phyloP scores from a whole-genome alignment of 495 filamentous ascomycete genomes.

The Lepidopterella palustris region DNA sequence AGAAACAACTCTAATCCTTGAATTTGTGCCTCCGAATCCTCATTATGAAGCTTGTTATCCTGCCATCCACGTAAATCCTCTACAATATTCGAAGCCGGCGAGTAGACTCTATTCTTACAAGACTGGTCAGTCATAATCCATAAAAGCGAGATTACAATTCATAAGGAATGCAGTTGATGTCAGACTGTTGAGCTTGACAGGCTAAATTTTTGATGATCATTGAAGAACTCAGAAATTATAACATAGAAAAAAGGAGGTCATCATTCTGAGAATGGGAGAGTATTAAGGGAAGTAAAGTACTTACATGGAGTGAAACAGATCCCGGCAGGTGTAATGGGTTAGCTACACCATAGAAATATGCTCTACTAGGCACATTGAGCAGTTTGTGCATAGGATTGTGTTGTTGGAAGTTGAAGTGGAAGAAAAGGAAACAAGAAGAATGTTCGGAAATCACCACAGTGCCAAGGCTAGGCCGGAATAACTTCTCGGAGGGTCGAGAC shows the following conservation, averaged over 20 bases:
- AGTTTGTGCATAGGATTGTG: not conserved
- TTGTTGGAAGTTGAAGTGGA: not conserved
- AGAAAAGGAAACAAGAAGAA: not conserved
- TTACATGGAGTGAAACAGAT: no score
- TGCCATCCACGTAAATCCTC: no score
- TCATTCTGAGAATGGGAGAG: constrained; percentile 25
- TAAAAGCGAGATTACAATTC: not conserved
- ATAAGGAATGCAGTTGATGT: constrained; percentile 9
- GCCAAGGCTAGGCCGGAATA: not conserved
- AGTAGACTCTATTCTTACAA: not conserved
- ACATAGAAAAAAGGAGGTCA: constrained; percentile 40
- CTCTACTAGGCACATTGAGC: not conserved
- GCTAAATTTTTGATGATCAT: constrained; percentile 39
- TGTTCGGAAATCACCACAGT: not conserved
- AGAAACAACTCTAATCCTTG: no score
- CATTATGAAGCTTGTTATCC: no score
- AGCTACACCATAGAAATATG: no score
- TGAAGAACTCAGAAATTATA: constrained; percentile 41
- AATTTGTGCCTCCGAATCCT: no score
- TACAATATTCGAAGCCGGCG: no score
- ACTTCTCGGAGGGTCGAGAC: not conserved
- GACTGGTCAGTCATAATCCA: not conserved
- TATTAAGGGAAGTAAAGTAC: not conserved
- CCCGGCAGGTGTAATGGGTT: no score
- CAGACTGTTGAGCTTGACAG: constrained; percentile 55